phyloP scores from a whole-genome alignment of 441 rosid species.

The Adansonia rubrostipa region DNA sequence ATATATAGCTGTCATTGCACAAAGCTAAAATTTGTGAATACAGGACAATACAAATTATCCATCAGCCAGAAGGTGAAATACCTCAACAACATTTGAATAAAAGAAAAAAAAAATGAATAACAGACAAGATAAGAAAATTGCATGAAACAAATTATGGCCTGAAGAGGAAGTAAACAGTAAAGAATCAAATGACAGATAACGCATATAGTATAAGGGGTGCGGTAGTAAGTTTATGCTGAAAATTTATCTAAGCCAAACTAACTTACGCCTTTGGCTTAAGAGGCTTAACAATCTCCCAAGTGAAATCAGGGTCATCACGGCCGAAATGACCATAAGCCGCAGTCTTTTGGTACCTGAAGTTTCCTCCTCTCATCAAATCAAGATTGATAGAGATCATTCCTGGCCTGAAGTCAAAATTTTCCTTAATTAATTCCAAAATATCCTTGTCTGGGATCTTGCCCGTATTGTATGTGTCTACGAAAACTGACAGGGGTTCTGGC shows the following conservation, averaged over 20 bases:
- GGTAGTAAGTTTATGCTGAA: slow-evolving; percentile 38
- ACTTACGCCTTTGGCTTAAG: slow-evolving; percentile 66
- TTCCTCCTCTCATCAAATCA: slow-evolving; percentile 76
- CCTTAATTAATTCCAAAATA: slow-evolving; percentile 67
- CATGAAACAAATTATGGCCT: background rate
- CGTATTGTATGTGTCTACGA: slow-evolving; percentile 77
- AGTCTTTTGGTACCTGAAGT: slow-evolving; percentile 77
- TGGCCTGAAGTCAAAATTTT: slow-evolving; percentile 79
- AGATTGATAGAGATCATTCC: slow-evolving; percentile 86
- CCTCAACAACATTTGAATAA: slow-evolving; percentile 2
- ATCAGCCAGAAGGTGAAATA: background rate
- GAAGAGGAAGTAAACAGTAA: background rate
- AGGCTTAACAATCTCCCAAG: slow-evolving; percentile 81
- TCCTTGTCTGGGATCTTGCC: slow-evolving; percentile 79
- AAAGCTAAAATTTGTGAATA: background rate
- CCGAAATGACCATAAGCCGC: slow-evolving; percentile 85
- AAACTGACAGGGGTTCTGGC: slow-evolving; percentile 77
- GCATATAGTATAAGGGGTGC: slow-evolving; percentile 19
- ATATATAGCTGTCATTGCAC: background rate
- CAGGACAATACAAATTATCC: background rate
- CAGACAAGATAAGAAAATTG: background rate
- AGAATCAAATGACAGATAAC: slow-evolving; percentile 2
- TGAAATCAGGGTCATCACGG: slow-evolving; percentile 79
- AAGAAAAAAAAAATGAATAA: background rate
- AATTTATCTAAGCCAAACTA: slow-evolving; percentile 8